Conservation (phyloP, 768 basidiomycete species). For the Cystobasidiopsis lactophilus region DNA sequence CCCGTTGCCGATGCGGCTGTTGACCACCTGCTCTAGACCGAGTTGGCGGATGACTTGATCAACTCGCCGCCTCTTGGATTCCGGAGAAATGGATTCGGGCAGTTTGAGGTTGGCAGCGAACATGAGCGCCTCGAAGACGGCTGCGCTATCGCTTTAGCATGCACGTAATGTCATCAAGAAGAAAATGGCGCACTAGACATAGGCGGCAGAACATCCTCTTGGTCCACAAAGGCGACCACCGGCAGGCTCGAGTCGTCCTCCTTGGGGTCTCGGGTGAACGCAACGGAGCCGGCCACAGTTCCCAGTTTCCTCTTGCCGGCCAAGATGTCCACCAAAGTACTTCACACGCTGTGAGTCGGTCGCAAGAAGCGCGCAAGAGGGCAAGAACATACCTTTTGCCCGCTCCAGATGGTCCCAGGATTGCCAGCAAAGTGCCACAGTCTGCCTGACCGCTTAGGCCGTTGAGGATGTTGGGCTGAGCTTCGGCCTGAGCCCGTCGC, state of each 20-base stretch:
- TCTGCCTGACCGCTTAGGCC: constrained; percentile 44
- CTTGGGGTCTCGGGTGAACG: constrained; percentile 20
- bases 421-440: constrained; percentile 70
- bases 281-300: constrained; percentile 39
- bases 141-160: constrained; percentile 19
- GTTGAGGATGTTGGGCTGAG: constrained; percentile 40
- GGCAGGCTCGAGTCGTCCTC: constrained; percentile 22
- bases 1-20: constrained; percentile 51
- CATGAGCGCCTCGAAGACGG: constrained; percentile 55
- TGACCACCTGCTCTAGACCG: constrained; percentile 44
- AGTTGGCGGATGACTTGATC: constrained; percentile 47
- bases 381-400: constrained; percentile 13
- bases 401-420: constrained; percentile 68
- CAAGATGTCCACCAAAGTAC: constrained; percentile 67
- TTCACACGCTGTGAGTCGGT: background rate
- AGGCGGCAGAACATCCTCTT: constrained; percentile 20
- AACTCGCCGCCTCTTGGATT: constrained; percentile 29
- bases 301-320: constrained; percentile 66
- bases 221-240: constrained; percentile 61
- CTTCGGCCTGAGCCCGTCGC: constrained; percentile 11
- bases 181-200: constrained; percentile 4
- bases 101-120: constrained; percentile 71
- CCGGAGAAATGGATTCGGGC: constrained; percentile 29
- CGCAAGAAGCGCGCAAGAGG: background rate
- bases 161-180: background rate